phyloP scores from a whole-genome alignment of 495 filamentous ascomycete genomes.

The Endocarpon pusillum region DNA sequence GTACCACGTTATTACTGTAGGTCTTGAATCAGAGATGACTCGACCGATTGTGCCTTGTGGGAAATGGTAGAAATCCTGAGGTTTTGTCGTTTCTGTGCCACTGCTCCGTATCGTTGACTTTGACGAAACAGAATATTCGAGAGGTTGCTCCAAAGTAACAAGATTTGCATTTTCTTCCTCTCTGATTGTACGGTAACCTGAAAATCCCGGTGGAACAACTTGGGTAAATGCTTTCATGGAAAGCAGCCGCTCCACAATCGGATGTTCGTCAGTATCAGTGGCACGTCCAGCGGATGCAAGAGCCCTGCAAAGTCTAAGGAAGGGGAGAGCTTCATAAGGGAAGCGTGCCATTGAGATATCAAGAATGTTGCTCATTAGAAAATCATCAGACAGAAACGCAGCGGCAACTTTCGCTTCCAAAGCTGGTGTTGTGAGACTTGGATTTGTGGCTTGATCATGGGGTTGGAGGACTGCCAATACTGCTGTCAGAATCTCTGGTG shows the following conservation, averaged over 20 bases:
- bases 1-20: constrained; percentile 49
- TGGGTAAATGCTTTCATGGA: constrained; percentile 57
- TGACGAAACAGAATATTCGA: no score
- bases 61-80: constrained; percentile 26
- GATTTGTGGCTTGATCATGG: no score
- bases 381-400: constrained; percentile 35
- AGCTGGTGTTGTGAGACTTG: no score
- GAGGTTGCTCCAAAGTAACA: constrained; percentile 23
- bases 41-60: constrained; percentile 51
- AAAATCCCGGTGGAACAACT: constrained; percentile 43
- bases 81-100: constrained; percentile 11
- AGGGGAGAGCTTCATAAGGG: constrained; percentile 73
- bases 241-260: constrained; percentile 38
- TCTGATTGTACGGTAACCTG: constrained; percentile 51
- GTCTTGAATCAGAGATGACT: constrained; percentile 47
- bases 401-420: no score
- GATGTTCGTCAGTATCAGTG: constrained; percentile 31
- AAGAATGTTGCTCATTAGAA: constrained; percentile 39
- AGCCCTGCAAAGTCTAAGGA: constrained; percentile 47
- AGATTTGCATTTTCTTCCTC: constrained; percentile 73
- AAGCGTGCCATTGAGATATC: constrained; percentile 52
- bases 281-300: constrained; percentile 26
- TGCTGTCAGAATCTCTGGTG: constrained; percentile 43
- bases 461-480: no score
- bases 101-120: no score